Evolutionary conservation across 192 early-diverging fungal species (phyloP).

Genomic region (Cladochytrium replicatum): DNA sequence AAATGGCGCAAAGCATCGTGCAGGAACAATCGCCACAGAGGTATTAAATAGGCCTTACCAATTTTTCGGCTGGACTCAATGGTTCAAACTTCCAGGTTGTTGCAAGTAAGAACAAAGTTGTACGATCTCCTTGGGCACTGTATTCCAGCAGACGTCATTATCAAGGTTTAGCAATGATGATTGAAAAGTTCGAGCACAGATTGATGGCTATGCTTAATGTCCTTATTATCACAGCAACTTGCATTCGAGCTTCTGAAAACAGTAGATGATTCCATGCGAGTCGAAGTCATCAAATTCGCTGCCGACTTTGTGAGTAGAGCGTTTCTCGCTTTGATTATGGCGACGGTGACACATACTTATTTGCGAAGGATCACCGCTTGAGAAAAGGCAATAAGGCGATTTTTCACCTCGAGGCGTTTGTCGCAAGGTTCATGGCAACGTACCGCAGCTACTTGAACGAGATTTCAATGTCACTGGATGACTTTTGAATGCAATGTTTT

Average conservation of each 20-base stretch:
- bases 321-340: too few relatives aligned
- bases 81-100: conserved; percentile 34
- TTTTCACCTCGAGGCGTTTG: conserved; percentile 91
- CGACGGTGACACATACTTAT: not conserved
- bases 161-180: conserved; percentile 49
- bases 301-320: conserved; percentile 69
- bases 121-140: conserved; percentile 88
- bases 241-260: conserved; percentile 60
- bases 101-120: conserved; percentile 59
- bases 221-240: conserved; percentile 35
- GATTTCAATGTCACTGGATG: too few relatives aligned
- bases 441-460: conserved; percentile 66
- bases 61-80: not conserved
- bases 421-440: conserved; percentile 81
- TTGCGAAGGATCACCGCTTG: conserved; percentile 67
- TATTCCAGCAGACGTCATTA: conserved; percentile 69
- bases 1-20: conserved; percentile 59
- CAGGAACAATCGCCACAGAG: conserved; percentile 64
- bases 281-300: conserved; percentile 56
- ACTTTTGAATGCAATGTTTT: too few relatives aligned
- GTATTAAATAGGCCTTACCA: conserved; percentile 14
- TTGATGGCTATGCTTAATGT: conserved; percentile 1
- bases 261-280: conserved; percentile 60
- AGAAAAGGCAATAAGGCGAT: conserved; percentile 80
- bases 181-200: too few relatives aligned